These are phyloP conservation scores for Protomyces inouyei DNA, from an alignment of 1,139 yeast genomes.

Conservation along the genomic window DNA sequence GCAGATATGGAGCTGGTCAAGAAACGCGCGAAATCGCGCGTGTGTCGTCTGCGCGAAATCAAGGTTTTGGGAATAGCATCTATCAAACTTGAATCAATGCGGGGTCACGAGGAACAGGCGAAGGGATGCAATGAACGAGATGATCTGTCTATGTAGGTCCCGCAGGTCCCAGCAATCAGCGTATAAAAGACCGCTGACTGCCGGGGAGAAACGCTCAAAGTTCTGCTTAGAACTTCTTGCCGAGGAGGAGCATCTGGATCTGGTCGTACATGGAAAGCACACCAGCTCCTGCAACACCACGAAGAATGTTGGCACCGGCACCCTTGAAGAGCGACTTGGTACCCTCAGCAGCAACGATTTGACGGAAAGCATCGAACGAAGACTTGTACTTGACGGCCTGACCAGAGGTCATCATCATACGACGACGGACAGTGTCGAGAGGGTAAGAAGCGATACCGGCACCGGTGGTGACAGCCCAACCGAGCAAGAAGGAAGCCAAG, in stretches of 20 bases:
- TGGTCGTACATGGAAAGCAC: conserved; percentile 76
- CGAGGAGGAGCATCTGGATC: conserved; percentile 66
- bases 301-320: conserved; percentile 80
- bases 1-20: neutral
- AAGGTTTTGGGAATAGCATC: too few species aligned
- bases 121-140: neutral
- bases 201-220: too few species aligned
- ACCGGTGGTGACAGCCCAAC: conserved; percentile 75
- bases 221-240: conserved; percentile 43
- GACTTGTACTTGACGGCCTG: conserved; percentile 72
- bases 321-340: conserved; percentile 70
- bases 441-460: conserved; percentile 79
- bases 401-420: conserved; percentile 86
- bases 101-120: neutral
- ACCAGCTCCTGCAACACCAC: conserved; percentile 89
- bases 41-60: too few species aligned
- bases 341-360: conserved; percentile 73
- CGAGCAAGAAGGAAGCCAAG: conserved; percentile 69
- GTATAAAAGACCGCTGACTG: too few species aligned
- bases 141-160: neutral
- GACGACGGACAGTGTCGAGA: conserved; percentile 77
- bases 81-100: too few species aligned
- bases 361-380: conserved; percentile 66
- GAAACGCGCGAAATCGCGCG: too few species aligned
- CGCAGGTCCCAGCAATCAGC: neutral